Conservation (phyloP, 2,329 filamentous ascomycete genomes). For the Arthroderma uncinatum region DNA sequence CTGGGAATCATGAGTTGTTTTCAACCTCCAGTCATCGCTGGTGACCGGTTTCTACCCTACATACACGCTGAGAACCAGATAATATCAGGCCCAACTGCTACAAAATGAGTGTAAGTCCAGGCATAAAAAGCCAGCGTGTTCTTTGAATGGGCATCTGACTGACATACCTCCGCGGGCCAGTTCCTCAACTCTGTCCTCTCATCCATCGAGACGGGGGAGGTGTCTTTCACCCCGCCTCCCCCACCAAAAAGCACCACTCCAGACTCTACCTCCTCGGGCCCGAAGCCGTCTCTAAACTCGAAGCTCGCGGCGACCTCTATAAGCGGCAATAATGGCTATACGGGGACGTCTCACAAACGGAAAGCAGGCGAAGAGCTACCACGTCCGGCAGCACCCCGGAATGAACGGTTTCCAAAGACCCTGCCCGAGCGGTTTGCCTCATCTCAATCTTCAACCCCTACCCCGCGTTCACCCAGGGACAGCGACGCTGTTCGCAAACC, state of each 20-base stretch:
- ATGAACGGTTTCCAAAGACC: slow-evolving; percentile 16
- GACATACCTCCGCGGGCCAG: slow-evolving; percentile 19
- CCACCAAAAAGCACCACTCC: slow-evolving; percentile 8
- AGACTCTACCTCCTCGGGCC: slow-evolving; percentile 4
- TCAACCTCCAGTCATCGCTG: slow-evolving; percentile 8
- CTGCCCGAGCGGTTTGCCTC: slow-evolving; percentile 8
- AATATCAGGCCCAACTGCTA: neutral
- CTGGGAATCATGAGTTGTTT: slow-evolving; percentile 13
- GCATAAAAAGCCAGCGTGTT: neutral
- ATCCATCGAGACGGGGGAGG: slow-evolving; percentile 37
- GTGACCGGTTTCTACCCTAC: slow-evolving; percentile 10
- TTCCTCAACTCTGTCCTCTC: slow-evolving; percentile 43
- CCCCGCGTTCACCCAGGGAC: slow-evolving; percentile 16
- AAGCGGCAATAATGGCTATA: slow-evolving; percentile 12
- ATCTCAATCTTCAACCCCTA: slow-evolving; percentile 14
- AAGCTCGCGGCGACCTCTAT: slow-evolving; percentile 18
- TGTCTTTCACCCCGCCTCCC: slow-evolving; percentile 17
- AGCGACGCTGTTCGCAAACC: slow-evolving; percentile 1
- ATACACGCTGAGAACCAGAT: neutral
- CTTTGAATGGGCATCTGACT: neutral
- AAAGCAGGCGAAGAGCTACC: slow-evolving; percentile 34
- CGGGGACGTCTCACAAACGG: slow-evolving; percentile 22
- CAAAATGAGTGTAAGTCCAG: slow-evolving; percentile 13
- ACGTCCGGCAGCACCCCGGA: slow-evolving; percentile 20
- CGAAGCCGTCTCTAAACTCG: neutral